Evolutionary conservation across 768 basidiomycete species (phyloP), one percentile per base, ranked within the genome.

Genomic region (Exidia glandulosa): DNA sequence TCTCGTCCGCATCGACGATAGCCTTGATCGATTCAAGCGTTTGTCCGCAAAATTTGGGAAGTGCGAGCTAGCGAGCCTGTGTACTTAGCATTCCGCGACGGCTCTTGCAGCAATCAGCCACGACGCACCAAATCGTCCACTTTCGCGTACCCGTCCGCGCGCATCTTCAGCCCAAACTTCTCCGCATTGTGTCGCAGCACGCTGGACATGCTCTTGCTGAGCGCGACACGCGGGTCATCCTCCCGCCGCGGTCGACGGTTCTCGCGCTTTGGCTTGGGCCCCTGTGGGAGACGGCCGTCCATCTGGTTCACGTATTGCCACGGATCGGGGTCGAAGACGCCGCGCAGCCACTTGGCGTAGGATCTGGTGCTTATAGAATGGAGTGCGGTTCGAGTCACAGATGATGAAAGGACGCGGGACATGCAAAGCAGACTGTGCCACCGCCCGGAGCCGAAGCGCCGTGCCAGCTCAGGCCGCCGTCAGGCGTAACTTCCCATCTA

Each of bases 131-230:
- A 75, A 63, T 94, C 91, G 2, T 76, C 73, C 5, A 97, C 88
- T 63, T 80, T 80, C 2, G 93, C 84, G 67, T 86, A 97, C 16
- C 95, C 95, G 67, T 97, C 95, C 32, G 77, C 67, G 7, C 94
- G 82, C 75, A 97, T 87, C 3, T 74, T 66, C 3, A 97, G 68
- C 1, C 85, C 82, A 62, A 94, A 86, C 36, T 81, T 82, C 63
- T 82, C 76, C 23, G 94, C 92, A 0, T 88, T 91, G 70, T 98
- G 95, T 3, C 94, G 81, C n/a, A 98, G 81, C 29, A 98, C 75
- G 81, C 88, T 97, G 0, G 93, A 87, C 9, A 98, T 73, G 0
- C 90, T 89, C 72, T 96, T 97, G 14, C 90, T 92, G 14, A 89
- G 65, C 12, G 83, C 79, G 5, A 88, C 81, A 56, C 87, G 83